Conservation (phyloP, 768 basidiomycete genomes). For the Tephrocybe sp. region DNA sequence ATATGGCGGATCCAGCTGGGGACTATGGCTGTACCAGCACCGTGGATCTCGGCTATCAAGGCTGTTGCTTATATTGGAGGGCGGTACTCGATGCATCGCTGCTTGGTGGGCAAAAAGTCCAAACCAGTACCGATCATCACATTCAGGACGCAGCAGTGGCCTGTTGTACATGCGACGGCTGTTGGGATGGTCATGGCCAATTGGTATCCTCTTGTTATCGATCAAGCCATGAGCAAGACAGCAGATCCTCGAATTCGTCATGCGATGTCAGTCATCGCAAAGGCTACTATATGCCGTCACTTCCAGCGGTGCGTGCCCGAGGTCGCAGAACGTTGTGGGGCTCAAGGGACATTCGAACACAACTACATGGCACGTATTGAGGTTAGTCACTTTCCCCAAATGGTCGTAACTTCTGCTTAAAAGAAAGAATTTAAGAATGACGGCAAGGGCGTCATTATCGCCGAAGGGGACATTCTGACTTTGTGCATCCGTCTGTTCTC, state of each 20-base stretch:
- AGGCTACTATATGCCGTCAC: slow-evolving; percentile 55
- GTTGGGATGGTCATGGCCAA: slow-evolving; percentile 50
- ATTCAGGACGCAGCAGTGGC: slow-evolving; percentile 67
- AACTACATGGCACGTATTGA: slow-evolving; percentile 60
- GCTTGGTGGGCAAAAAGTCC: slow-evolving; percentile 42
- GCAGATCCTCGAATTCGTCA: slow-evolving; percentile 50
- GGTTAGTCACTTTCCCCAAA: slow-evolving; percentile 29
- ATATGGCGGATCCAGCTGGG: slow-evolving; percentile 57
- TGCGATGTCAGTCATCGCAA: slow-evolving; percentile 54
- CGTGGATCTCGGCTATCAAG: slow-evolving; percentile 53
- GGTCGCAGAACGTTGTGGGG: slow-evolving; percentile 65
- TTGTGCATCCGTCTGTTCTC: slow-evolving; percentile 57
- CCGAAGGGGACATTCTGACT: slow-evolving; percentile 54
- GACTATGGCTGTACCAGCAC: slow-evolving; percentile 48
- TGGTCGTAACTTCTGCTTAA: slow-evolving; percentile 8
- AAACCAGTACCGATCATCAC: slow-evolving; percentile 52
- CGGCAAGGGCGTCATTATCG: slow-evolving; percentile 59
- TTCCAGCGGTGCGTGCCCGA: slow-evolving; percentile 50
- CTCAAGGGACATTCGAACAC: slow-evolving; percentile 64
- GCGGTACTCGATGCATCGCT: slow-evolving; percentile 58
- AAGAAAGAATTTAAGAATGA: slow-evolving; percentile 34
- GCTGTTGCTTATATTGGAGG: slow-evolving; percentile 54
- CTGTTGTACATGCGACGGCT: slow-evolving; percentile 52
- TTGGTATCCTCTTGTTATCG: slow-evolving; percentile 41
- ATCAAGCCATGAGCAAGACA: slow-evolving; percentile 35